Evolutionary conservation across 2,329 filamentous ascomycete genomes (phyloP).

Genomic region (Diaporthe citrichinensis): DNA sequence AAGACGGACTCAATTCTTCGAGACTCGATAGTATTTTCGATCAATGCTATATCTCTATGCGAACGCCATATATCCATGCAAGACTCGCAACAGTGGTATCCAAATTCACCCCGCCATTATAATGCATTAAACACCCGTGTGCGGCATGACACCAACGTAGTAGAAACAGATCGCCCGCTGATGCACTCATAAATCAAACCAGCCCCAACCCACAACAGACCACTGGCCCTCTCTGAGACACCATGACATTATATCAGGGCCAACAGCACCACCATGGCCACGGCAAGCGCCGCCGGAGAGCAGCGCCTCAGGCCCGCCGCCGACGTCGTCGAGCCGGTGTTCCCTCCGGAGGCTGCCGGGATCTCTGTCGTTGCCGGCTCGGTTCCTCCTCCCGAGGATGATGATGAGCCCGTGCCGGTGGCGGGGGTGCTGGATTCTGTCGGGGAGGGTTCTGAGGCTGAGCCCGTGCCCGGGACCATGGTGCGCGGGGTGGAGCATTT

Average conservation of each 20-base stretch:
- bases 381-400: background rate
- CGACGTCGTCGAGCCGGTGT: slow-evolving; percentile 26
- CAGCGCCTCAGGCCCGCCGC: slow-evolving; percentile 25
- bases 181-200: background rate
- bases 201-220: background rate
- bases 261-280: slow-evolving; percentile 35
- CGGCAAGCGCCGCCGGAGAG: slow-evolving; percentile 33
- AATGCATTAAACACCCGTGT: slow-evolving; percentile 12
- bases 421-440: background rate
- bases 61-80: slow-evolving; percentile 27
- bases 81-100: slow-evolving; percentile 28
- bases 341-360: slow-evolving; percentile 3
- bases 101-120: background rate
- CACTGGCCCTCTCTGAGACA: background rate
- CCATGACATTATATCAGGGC: slow-evolving; percentile 1
- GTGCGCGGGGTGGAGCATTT: slow-evolving; percentile 41
- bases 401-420: background rate
- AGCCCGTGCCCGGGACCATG: slow-evolving; percentile 13
- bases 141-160: background rate
- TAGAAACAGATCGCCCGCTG: background rate
- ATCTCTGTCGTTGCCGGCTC: background rate
- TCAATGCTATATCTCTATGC: slow-evolving; percentile 15
- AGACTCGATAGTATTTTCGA: background rate
- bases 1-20: background rate
- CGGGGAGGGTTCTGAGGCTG: slow-evolving; percentile 3